Evolutionary conservation across 306 rosid species (phyloP).

Genomic region (Begonia masoniana): DNA sequence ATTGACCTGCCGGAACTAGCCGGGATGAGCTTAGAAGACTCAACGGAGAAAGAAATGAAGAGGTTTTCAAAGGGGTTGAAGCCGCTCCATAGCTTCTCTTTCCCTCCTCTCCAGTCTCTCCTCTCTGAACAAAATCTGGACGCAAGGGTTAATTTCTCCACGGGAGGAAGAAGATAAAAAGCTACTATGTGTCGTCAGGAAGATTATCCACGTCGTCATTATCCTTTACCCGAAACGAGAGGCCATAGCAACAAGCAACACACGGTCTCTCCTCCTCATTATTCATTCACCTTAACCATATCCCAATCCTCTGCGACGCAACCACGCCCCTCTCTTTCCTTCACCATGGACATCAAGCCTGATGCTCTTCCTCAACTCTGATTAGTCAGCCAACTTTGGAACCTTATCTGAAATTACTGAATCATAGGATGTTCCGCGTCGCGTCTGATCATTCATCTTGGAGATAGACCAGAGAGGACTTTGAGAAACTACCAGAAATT

Average conservation of each 20-base stretch:
- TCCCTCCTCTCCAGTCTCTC: too few relatives aligned
- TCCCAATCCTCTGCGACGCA: background rate
- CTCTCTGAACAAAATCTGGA: too few relatives aligned
- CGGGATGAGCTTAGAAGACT: too few relatives aligned
- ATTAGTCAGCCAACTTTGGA: background rate
- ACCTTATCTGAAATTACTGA: constrained; percentile 1
- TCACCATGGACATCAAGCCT: background rate
- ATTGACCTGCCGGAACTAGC: too few relatives aligned
- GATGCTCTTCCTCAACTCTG: constrained; percentile 4
- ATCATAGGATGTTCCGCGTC: background rate
- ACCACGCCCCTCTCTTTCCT: background rate
- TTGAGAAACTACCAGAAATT: constrained; percentile 1
- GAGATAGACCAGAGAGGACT: background rate
- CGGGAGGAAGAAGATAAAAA: too few relatives aligned
- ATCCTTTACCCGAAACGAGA: constrained; percentile 29
- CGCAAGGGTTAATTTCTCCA: too few relatives aligned
- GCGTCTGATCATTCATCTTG: constrained; percentile 15
- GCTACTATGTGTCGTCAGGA: too few relatives aligned
- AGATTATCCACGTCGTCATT: constrained; percentile 21
- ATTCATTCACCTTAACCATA: constrained; percentile 19
- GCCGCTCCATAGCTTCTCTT: too few relatives aligned
- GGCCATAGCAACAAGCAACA: constrained; percentile 24
- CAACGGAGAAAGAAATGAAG: too few relatives aligned
- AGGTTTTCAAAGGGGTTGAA: too few relatives aligned
- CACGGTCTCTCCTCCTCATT: constrained; percentile 11